Evolutionary conservation across 495 filamentous ascomycete genomes (phyloP), one percentile per base, ranked within the genome.

Genomic region (Aspergillus heteromorphus): DNA sequence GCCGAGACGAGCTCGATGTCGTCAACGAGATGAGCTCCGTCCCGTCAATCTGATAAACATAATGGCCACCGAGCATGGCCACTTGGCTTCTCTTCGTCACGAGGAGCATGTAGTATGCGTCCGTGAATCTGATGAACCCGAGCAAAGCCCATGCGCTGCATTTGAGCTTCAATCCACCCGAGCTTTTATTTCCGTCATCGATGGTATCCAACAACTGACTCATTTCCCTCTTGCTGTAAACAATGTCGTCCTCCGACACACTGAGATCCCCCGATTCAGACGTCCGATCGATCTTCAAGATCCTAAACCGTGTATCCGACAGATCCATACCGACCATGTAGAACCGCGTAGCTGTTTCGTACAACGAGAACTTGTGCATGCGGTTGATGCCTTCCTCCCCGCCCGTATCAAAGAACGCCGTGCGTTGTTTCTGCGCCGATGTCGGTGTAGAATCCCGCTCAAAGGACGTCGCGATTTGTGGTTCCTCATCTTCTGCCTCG

Each of bases 21-120:
- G 89, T 92, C 59, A 98, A 74, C 0, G 93, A 88, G 16, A 98
- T 84, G 43, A 97, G 74, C 66, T 97, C 92, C 10, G 93, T 98
- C n/a, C 83, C 92, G 63, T 97, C 93, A 29, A 97, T 82, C 70
- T 96, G 90, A 62, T 96, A 97, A 48, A 97, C 76, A 65, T 93
- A 96, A 67, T 98, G 93, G 11, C 93, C 93, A 31, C 93, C 93
- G 34, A 98, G 83, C 85, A 96, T 89, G 38, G 92, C 95, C 3
- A 96, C 91, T 51, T 95, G 92, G 66, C 89, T 92, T 68, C 92
- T 83, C 71, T 97, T 97, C 40, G 92, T 98, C 60, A 96, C 90
- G 41, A 97, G 68, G 7, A 97, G 79, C 92, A 98, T 97, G 60
- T 98, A 98, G 66, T 91, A 96, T n/a, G 88, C 84, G 6, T 90